A percentile compares a stretch with the other conserved stretches of the same genome.
Evolutionary conservation across 306 rosid species (phyloP).

Genomic region (Cajanus cajan): DNA sequence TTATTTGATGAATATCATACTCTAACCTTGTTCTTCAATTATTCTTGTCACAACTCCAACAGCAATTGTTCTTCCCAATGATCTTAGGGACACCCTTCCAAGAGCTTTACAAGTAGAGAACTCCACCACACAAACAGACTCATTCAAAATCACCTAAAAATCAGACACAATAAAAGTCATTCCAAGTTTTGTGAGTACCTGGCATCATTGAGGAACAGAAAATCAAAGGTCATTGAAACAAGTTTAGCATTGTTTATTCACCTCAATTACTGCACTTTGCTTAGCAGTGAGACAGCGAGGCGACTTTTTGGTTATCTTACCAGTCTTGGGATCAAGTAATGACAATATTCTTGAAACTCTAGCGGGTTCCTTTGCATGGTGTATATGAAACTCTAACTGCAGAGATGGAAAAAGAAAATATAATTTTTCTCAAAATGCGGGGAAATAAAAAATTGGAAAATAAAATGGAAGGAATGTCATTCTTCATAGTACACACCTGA

Average conservation of each 20-base stretch:
- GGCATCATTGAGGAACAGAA: neutral
- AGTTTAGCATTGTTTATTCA: slow-evolving; percentile 33
- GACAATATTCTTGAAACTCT: slow-evolving; percentile 70
- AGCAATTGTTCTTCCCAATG: slow-evolving; percentile 77
- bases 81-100: slow-evolving; percentile 83
- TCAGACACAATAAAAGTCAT: slow-evolving; percentile 17
- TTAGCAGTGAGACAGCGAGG: slow-evolving; percentile 86
- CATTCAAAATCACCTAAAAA: slow-evolving; percentile 67
- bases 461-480: neutral
- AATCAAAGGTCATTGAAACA: neutral
- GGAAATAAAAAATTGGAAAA: neutral
- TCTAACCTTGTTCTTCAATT: slow-evolving; percentile 48
- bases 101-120: slow-evolving; percentile 72
- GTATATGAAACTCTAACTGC: slow-evolving; percentile 92
- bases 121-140: slow-evolving; percentile 75
- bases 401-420: slow-evolving; percentile 9
- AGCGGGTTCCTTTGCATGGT: slow-evolving; percentile 84
- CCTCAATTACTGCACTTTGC: slow-evolving; percentile 93
- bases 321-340: slow-evolving; percentile 80
- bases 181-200: neutral
- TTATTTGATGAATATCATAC: neutral
- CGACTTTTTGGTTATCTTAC: slow-evolving; percentile 73
- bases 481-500: slow-evolving; percentile 55
- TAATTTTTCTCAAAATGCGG: neutral
- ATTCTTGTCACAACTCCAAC: slow-evolving; percentile 78